Conservation (phyloP, 768 basidiomycete species). For the Calocera viscosa region DNA sequence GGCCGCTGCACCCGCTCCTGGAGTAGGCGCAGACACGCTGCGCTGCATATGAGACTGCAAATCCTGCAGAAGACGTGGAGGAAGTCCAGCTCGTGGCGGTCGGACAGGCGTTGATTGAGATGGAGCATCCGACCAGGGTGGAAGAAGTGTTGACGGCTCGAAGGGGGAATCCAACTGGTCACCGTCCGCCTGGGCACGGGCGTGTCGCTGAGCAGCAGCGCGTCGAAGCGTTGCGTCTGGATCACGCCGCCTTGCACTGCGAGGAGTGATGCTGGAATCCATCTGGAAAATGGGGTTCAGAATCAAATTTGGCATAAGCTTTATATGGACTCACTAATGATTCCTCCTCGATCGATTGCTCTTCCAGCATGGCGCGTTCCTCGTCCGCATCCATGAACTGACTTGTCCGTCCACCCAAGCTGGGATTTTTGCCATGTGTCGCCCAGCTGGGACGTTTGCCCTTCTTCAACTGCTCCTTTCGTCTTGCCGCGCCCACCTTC, state of each 20-base stretch:
- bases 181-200: neutral
- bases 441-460: slow-evolving; percentile 26
- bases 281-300: neutral
- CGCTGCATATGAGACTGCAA: slow-evolving; percentile 14
- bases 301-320: neutral
- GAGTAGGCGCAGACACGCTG: slow-evolving; percentile 10
- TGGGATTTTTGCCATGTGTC: slow-evolving; percentile 17
- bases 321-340: neutral
- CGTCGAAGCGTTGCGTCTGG: neutral
- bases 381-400: slow-evolving; percentile 31
- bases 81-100: slow-evolving; percentile 17
- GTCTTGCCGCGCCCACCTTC: slow-evolving; percentile 22
- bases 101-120: neutral
- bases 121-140: neutral
- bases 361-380: slow-evolving; percentile 16
- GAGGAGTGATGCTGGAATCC: slow-evolving; percentile 3
- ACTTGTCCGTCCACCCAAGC: slow-evolving; percentile 20
- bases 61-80: slow-evolving; percentile 26
- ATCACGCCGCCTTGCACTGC: slow-evolving; percentile 4
- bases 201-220: neutral
- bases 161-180: neutral
- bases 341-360: neutral
- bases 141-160: neutral
- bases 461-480: slow-evolving; percentile 26
- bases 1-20: neutral